Conservation (phyloP, 2,329 filamentous ascomycete genomes). For the Hymenoscyphus occultus region DNA sequence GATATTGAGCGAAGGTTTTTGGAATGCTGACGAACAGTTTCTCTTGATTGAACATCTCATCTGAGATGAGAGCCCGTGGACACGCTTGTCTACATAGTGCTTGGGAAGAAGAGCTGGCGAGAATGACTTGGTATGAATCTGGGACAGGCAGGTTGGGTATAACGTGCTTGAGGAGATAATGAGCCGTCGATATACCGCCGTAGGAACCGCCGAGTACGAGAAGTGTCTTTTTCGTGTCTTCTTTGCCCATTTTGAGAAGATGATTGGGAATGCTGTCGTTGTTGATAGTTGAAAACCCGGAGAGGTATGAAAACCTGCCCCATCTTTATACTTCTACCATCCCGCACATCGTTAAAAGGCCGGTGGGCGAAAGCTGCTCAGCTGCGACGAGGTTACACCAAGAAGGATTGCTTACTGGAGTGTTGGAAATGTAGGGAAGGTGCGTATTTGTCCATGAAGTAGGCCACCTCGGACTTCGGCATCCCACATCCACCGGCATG, state of each 20-base stretch:
- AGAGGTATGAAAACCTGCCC: not conserved
- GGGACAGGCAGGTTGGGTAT: constrained; percentile 43
- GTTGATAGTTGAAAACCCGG: not conserved
- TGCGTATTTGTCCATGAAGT: not conserved
- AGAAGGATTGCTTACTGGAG: not conserved
- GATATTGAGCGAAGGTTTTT: constrained; percentile 41
- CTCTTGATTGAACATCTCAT: constrained; percentile 42
- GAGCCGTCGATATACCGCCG: constrained; percentile 49
- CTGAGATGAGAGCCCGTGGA: constrained; percentile 47
- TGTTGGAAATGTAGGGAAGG: not conserved
- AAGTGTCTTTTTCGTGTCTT: constrained; percentile 35
- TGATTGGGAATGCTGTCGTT: not conserved
- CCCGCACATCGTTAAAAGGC: not conserved
- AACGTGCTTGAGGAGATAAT: constrained; percentile 52
- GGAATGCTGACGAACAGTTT: constrained; percentile 45
- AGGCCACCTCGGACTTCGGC: not conserved
- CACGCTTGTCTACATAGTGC: constrained; percentile 44
- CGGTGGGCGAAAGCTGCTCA: not conserved
- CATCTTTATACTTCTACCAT: not conserved
- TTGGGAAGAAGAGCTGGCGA: constrained; percentile 44
- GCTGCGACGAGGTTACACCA: not conserved
- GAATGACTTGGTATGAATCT: constrained; percentile 40
- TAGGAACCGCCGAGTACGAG: constrained; percentile 54
- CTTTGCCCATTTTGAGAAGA: constrained; percentile 10
- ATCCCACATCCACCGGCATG: too few relatives aligned